phyloP scores from a whole-genome alignment of 2,329 filamentous ascomycete species.

The Ceratocystis diversiconidia region DNA sequence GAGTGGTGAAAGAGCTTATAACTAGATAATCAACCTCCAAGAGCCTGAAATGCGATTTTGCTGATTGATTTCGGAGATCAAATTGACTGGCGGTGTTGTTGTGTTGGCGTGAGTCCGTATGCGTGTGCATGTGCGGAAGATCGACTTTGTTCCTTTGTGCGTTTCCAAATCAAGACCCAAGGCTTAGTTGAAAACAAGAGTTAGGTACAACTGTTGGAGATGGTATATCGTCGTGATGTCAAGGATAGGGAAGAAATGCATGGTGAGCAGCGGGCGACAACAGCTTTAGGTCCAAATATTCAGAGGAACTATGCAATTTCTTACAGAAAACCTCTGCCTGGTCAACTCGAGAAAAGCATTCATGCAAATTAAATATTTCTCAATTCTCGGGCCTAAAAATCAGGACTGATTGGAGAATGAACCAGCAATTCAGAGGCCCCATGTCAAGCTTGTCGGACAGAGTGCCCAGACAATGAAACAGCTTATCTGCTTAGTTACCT shows the following conservation, averaged over 20 bases:
- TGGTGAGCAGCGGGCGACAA: not conserved
- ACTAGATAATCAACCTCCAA: not conserved
- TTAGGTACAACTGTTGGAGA: not conserved
- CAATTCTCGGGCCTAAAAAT: not conserved
- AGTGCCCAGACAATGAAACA: conserved; percentile 9
- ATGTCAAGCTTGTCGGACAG: conserved; percentile 13
- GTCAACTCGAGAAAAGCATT: not conserved
- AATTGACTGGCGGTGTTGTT: not conserved
- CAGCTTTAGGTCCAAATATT: not conserved
- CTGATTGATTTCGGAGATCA: not conserved
- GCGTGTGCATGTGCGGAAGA: not conserved
- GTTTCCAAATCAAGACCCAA: not conserved
- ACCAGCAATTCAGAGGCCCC: conserved; percentile 9
- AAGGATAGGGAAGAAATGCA: not conserved
- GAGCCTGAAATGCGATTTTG: not conserved
- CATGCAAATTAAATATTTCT: conserved; percentile 4
- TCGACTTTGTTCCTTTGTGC: not conserved
- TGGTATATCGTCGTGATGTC: conserved; percentile 1
- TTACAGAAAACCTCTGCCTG: conserved; percentile 1
- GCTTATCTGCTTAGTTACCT: not conserved
- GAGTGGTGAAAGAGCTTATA: not conserved
- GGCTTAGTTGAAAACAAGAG: not conserved
- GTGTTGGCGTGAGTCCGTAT: not conserved
- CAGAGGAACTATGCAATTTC: conserved; percentile 6
- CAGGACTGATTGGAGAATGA: conserved; percentile 2